phyloP scores from a whole-genome alignment of 2,329 filamentous ascomycete species.

The Sporothrix humicola region DNA sequence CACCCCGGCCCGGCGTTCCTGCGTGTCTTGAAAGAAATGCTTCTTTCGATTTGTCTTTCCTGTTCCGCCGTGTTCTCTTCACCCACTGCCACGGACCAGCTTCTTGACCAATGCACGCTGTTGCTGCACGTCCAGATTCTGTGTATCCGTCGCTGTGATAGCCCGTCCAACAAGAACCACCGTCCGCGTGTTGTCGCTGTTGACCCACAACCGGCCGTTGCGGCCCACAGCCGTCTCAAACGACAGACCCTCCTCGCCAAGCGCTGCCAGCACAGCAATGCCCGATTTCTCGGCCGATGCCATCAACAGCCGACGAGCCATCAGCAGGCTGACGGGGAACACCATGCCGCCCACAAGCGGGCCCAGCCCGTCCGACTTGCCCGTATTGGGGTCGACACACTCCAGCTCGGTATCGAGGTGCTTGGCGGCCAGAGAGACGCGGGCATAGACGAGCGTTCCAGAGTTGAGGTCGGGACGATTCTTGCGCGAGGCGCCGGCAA shows the following conservation, averaged over 20 bases:
- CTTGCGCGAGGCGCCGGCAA: constrained; percentile 91
- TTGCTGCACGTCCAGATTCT: constrained; percentile 64
- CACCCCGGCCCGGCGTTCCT: too few relatives aligned
- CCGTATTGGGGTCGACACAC: constrained; percentile 83
- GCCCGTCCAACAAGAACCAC: constrained; percentile 80
- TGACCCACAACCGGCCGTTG: constrained; percentile 92
- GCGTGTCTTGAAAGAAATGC: not conserved
- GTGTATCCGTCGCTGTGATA: constrained; percentile 77
- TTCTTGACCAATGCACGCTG: constrained; percentile 69
- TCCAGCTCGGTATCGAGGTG: constrained; percentile 90
- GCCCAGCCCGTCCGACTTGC: constrained; percentile 86
- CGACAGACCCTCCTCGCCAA: constrained; percentile 75
- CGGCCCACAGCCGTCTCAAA: constrained; percentile 94
- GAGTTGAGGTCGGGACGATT: constrained; percentile 77
- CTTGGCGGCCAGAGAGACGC: constrained; percentile 76
- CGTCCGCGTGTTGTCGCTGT: constrained; percentile 69
- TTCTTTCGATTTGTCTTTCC: not conserved
- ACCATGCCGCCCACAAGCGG: constrained; percentile 83
- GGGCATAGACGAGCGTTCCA: constrained; percentile 86
- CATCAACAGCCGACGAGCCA: constrained; percentile 80
- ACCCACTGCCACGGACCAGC: constrained; percentile 59
- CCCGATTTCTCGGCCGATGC: constrained; percentile 67
- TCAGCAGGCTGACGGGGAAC: constrained; percentile 77
- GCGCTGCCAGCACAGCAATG: constrained; percentile 76
- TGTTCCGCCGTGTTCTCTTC: constrained; percentile 43